phyloP scores from a whole-genome alignment of 306 rosid species.

The Medicago arabica region DNA sequence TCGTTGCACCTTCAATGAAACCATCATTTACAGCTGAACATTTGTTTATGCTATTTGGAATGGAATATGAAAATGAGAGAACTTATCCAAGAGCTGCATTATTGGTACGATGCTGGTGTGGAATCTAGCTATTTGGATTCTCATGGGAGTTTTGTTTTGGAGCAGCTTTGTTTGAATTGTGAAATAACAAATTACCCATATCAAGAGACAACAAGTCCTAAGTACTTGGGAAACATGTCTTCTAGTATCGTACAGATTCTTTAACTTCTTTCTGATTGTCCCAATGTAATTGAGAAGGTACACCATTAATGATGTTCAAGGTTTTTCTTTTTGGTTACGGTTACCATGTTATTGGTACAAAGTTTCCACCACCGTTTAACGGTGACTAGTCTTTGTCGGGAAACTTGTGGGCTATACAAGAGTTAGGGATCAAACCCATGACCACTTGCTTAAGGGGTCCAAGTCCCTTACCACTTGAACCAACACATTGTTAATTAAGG shows the following conservation, averaged over 20 bases:
- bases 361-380: no score
- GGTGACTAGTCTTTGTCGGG: no score
- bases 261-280: constrained; percentile 15
- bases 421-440: no score
- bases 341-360: no score
- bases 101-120: constrained; percentile 26
- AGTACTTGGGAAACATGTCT: constrained; percentile 32
- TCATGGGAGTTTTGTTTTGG: constrained; percentile 16
- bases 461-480: no score
- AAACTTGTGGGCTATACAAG: no score
- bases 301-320: constrained; percentile 29
- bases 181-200: constrained; percentile 32
- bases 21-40: constrained; percentile 25
- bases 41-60: constrained; percentile 26
- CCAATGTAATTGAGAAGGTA: constrained; percentile 21
- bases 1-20: constrained; percentile 28
- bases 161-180: constrained; percentile 38
- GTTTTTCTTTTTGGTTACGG: background rate
- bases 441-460: no score
- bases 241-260: constrained; percentile 34
- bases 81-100: constrained; percentile 35
- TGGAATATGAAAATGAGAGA: constrained; percentile 11
- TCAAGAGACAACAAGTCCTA: constrained; percentile 7
- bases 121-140: constrained; percentile 31
- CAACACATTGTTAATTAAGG: background rate